Evolutionary conservation across 2,329 filamentous ascomycete species (phyloP).

Genomic region (Hypoxylon sp.): DNA sequence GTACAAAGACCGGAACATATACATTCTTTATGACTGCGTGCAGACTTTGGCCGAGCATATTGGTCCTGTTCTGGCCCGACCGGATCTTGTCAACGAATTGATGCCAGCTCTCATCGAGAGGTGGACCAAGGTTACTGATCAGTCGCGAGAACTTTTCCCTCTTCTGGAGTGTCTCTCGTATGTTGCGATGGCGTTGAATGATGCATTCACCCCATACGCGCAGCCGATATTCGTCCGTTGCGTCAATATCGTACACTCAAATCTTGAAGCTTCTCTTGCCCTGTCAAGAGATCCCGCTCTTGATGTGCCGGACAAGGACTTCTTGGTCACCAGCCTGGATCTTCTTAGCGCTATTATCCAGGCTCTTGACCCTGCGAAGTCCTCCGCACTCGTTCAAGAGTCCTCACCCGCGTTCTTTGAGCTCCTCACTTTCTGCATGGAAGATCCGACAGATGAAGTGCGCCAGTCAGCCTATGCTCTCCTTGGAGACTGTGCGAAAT

Average conservation of each 20-base stretch:
- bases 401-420: slow-evolving; percentile 89
- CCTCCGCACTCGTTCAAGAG: slow-evolving; percentile 76
- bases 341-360: slow-evolving; percentile 93
- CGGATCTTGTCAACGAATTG: slow-evolving; percentile 81
- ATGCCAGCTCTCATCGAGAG: slow-evolving; percentile 93
- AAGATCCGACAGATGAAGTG: slow-evolving; percentile 89
- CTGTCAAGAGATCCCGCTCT: slow-evolving; percentile 72
- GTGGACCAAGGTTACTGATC: slow-evolving; percentile 86
- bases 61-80: slow-evolving; percentile 79
- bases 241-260: slow-evolving; percentile 89
- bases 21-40: slow-evolving; percentile 97
- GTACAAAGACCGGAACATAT: slow-evolving; percentile 99
- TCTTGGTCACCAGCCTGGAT: slow-evolving; percentile 93
- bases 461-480: slow-evolving; percentile 95
- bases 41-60: slow-evolving; percentile 95
- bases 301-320: slow-evolving; percentile 93
- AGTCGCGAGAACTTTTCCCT: slow-evolving; percentile 93
- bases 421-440: slow-evolving; percentile 89
- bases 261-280: slow-evolving; percentile 81
- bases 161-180: slow-evolving; percentile 97
- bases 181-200: slow-evolving; percentile 84
- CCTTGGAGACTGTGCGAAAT: slow-evolving; percentile 93
- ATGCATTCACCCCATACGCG: slow-evolving; percentile 85
- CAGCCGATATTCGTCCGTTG: slow-evolving; percentile 87
- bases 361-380: slow-evolving; percentile 77